Evolutionary conservation across 345 rosid genomes (phyloP).

Genomic region (Pugionium dolabratum): DNA sequence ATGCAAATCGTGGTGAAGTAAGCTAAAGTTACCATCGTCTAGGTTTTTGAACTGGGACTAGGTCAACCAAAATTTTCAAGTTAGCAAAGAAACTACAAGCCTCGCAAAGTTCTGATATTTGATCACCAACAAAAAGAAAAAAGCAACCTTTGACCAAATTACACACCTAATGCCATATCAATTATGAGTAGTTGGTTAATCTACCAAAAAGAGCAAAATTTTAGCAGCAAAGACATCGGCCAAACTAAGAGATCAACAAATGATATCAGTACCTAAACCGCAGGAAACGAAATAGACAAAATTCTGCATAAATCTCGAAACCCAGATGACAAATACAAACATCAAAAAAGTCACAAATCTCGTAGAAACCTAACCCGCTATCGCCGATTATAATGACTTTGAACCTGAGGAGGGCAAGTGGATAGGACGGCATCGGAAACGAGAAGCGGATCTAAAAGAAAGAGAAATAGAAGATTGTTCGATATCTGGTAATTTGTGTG

Average conservation of each 20-base stretch:
- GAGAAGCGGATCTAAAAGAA: conserved; percentile 19
- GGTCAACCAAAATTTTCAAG: not conserved
- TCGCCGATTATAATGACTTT: conserved; percentile 98
- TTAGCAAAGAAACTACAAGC: conserved; percentile 8
- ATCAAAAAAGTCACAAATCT: too few species aligned
- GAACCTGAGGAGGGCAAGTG: conserved; percentile 69
- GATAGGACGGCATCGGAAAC: conserved; percentile 76
- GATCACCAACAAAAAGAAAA: conserved; percentile 5
- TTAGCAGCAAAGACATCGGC: conserved; percentile 9
- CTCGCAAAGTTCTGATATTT: conserved; percentile 1
- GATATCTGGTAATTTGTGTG: not conserved
- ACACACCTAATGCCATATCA: conserved; percentile 11
- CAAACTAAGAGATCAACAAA: conserved; percentile 11
- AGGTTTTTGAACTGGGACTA: not conserved
- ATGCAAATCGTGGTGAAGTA: too few species aligned
- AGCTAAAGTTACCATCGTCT: too few species aligned
- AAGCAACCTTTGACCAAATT: not conserved
- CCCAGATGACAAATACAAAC: not conserved
- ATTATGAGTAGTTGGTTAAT: not conserved
- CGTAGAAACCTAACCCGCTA: conserved; percentile 67
- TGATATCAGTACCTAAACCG: conserved; percentile 9
- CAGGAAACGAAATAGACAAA: conserved; percentile 12
- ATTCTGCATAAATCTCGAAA: conserved; percentile 2
- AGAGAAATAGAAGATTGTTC: conserved; percentile 15
- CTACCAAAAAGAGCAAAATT: not conserved